Evolutionary conservation across 257 asterid genomes (phyloP).

Genomic region (Forsythia suspensa): DNA sequence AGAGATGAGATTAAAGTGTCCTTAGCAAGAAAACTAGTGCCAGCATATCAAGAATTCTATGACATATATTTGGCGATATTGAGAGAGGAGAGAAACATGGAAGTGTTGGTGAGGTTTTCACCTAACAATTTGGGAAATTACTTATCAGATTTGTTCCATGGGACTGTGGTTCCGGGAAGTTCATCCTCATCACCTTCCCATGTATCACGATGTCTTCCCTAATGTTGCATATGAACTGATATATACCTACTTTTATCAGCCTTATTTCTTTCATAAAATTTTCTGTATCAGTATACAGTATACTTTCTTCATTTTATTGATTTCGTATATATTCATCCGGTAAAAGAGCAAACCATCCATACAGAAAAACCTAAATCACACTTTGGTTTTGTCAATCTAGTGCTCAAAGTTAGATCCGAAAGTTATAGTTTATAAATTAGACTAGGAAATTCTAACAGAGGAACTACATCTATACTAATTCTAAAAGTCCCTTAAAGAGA

Average conservation of each 20-base stretch:
- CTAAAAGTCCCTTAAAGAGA: no score
- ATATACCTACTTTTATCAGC: background rate
- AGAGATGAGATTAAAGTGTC: conserved; percentile 61
- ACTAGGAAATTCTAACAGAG: background rate
- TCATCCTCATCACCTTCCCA: conserved; percentile 34
- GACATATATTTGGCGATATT: conserved; percentile 36
- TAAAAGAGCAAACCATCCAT: background rate
- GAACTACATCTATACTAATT: no score
- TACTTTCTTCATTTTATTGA: background rate
- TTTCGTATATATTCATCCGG: background rate
- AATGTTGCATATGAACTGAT: background rate
- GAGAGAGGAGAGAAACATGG: conserved; percentile 42
- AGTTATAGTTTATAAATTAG: background rate
- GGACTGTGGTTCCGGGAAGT: conserved; percentile 24
- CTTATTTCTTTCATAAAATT: background rate
- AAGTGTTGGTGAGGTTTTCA: conserved; percentile 47
- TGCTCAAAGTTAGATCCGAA: background rate
- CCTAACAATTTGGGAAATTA: conserved; percentile 66
- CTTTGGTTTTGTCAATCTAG: background rate
- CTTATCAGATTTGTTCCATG: conserved; percentile 60
- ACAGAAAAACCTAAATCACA: background rate
- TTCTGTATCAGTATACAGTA: background rate
- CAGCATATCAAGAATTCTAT: conserved; percentile 56
- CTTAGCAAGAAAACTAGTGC: conserved; percentile 49
- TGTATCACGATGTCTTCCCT: conserved; percentile 35